phyloP scores from a whole-genome alignment of 106 monocot genomes.

The Iris macrosiphon region DNA sequence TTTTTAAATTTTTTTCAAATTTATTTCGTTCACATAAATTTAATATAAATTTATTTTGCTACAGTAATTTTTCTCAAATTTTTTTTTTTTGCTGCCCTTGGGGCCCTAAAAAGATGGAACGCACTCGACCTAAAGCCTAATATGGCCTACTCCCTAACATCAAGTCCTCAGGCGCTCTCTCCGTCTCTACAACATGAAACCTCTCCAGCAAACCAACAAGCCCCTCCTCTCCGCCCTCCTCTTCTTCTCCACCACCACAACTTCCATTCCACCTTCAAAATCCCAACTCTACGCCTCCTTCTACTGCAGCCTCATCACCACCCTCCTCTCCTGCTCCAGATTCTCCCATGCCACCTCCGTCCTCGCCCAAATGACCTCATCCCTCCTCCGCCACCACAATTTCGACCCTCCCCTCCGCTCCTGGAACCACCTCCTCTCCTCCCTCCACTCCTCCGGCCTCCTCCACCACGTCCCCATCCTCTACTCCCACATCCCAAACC shows the following conservation, averaged over 20 bases:
- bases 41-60: too few species aligned
- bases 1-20: too few species aligned
- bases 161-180: too few species aligned
- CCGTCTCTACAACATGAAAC: conserved; percentile 7
- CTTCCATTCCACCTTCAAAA: conserved; percentile 41
- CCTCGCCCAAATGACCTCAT: conserved; percentile 44
- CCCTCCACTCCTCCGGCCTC: conserved; percentile 60
- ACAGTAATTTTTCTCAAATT: too few species aligned
- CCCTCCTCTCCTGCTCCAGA: conserved; percentile 41
- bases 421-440: conserved; percentile 60
- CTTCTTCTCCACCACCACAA: conserved; percentile 6
- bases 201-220: conserved; percentile 7
- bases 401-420: conserved; percentile 34
- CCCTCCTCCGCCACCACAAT: too few species aligned
- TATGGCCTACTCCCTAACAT: too few species aligned
- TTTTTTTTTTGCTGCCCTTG: too few species aligned
- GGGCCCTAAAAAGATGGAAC: too few species aligned
- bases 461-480: conserved; percentile 40
- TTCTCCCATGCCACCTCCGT: conserved; percentile 43
- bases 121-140: too few species aligned
- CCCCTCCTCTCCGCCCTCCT: background rate
- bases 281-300: conserved; percentile 62
- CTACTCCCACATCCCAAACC: conserved; percentile 43
- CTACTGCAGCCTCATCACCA: conserved; percentile 54
- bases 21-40: too few species aligned